Conservation (phyloP, 1,284 basidiomycete genomes). For the Taiwanofungus camphoratus region DNA sequence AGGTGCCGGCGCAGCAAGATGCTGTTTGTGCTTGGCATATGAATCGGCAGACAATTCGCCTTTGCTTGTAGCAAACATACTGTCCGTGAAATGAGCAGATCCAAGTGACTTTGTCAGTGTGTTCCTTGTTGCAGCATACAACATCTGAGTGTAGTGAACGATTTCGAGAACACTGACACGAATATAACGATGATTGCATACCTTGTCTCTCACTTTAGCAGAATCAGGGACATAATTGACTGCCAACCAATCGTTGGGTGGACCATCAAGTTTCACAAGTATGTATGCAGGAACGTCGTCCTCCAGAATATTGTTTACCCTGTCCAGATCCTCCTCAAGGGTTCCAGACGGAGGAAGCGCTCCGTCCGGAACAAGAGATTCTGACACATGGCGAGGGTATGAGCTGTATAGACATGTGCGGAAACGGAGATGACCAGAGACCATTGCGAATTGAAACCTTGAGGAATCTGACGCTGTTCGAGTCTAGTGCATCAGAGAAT, state of each 20-base stretch:
- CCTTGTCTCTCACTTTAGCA: constrained; percentile 75
- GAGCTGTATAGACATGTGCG: constrained; percentile 12
- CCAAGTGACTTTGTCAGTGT: constrained; percentile 74
- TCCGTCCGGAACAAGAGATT: constrained; percentile 57
- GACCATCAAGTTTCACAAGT: constrained; percentile 56
- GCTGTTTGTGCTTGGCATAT: constrained; percentile 72
- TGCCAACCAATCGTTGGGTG: constrained; percentile 59
- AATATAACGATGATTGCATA: constrained; percentile 20
- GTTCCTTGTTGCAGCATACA: constrained; percentile 82
- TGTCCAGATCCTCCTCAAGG: constrained; percentile 53
- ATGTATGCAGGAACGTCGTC: constrained; percentile 67
- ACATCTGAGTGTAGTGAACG: constrained; percentile 53
- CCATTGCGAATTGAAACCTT: constrained; percentile 72
- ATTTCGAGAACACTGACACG: not conserved
- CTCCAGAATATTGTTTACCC: constrained; percentile 52
- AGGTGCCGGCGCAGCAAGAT: constrained; percentile 72
- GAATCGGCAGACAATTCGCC: constrained; percentile 59
- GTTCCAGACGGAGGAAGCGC: constrained; percentile 42
- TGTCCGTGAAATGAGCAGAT: constrained; percentile 70
- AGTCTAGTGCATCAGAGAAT: constrained; percentile 53
- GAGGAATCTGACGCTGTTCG: constrained; percentile 55
- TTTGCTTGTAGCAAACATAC: constrained; percentile 78
- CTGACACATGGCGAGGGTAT: constrained; percentile 34
- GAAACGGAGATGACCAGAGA: constrained; percentile 30
- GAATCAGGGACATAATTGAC: constrained; percentile 74